Evolutionary conservation across 2,329 filamentous ascomycete species (phyloP).

Genomic region (Alternaria brassicicola): DNA sequence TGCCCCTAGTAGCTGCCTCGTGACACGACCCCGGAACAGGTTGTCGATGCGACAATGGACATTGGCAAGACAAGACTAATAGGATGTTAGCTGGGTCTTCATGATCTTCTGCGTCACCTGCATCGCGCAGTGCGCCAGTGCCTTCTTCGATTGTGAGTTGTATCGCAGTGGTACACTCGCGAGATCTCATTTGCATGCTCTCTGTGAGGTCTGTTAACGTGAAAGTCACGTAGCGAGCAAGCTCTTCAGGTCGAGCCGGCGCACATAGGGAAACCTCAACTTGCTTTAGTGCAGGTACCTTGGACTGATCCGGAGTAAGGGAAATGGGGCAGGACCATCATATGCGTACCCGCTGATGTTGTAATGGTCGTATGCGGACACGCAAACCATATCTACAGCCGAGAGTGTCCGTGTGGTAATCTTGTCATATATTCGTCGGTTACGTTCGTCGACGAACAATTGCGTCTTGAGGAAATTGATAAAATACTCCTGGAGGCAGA

Average conservation of each 20-base stretch:
- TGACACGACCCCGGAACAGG: neutral
- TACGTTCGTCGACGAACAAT: too few relatives aligned
- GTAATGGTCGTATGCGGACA: neutral
- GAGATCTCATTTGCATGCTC: neutral
- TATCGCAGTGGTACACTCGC: neutral
- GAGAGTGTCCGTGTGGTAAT: too few relatives aligned
- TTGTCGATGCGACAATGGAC: neutral
- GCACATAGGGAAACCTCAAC: neutral
- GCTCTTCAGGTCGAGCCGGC: neutral
- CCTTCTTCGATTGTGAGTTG: neutral
- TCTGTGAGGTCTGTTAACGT: neutral
- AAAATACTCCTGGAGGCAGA: too few relatives aligned
- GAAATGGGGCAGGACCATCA: neutral
- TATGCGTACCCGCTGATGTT: neutral
- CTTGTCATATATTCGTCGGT: too few relatives aligned
- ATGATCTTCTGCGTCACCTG: neutral
- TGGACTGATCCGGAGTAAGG: neutral
- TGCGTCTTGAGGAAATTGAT: too few relatives aligned
- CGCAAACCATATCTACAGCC: neutral
- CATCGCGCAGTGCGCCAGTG: neutral
- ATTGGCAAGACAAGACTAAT: neutral
- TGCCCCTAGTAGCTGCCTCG: neutral
- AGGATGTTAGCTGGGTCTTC: neutral
- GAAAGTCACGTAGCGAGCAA: neutral
- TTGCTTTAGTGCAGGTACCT: neutral